Conservation (phyloP, 1,284 basidiomycete species). For the Ustilago cynodontis region DNA sequence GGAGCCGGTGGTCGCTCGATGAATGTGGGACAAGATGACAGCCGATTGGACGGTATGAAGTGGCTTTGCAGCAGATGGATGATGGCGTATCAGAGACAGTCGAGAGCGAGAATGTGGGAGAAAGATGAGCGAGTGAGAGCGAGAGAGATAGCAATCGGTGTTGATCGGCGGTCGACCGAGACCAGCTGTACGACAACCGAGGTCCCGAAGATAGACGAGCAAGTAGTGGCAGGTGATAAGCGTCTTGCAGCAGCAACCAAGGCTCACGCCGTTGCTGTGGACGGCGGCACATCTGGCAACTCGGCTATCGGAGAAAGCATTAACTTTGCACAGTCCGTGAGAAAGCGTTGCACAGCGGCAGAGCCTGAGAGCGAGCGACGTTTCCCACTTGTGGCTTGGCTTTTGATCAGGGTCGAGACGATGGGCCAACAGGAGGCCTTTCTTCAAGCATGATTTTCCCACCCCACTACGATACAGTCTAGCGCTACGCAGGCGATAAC, state of each 20-base stretch:
- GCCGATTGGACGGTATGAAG: neutral
- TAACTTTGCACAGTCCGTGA: neutral
- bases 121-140: neutral
- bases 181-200: neutral
- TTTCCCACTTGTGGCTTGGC: neutral
- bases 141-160: conserved; percentile 14
- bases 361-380: neutral
- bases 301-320: neutral
- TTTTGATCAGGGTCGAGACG: neutral
- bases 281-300: neutral
- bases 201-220: neutral
- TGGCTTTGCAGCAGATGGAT: no score
- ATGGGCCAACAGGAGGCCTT: neutral
- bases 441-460: neutral
- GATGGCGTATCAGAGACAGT: no score
- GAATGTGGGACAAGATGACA: neutral
- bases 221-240: neutral
- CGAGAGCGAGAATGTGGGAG: no score
- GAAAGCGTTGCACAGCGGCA: neutral
- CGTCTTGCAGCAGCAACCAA: neutral
- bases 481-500: no score
- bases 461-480: neutral
- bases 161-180: conserved; percentile 38
- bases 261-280: neutral
- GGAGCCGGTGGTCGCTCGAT: neutral